phyloP scores from a whole-genome alignment of 768 basidiomycete species.

The Leccinum subtestaceum region DNA sequence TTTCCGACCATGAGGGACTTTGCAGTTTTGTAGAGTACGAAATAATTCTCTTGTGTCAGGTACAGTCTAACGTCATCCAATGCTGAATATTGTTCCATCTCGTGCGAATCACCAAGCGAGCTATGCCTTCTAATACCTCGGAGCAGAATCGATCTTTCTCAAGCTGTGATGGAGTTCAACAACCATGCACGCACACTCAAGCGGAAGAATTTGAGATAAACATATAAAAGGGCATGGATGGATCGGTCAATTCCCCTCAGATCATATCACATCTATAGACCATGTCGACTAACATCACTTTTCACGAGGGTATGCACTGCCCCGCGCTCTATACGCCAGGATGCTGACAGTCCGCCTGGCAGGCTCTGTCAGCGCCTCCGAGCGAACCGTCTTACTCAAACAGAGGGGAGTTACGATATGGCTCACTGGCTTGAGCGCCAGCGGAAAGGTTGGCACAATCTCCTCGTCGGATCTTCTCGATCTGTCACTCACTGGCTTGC shows the following conservation, averaged over 20 bases:
- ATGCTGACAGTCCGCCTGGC: conserved; percentile 3
- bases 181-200: background rate
- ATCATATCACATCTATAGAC: background rate
- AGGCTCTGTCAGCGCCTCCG: conserved; percentile 71
- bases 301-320: conserved; percentile 54
- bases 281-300: conserved; percentile 57
- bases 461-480: background rate
- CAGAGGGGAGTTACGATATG: conserved; percentile 93
- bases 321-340: background rate
- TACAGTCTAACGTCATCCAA: background rate
- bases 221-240: conserved; percentile 10
- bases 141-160: conserved; percentile 11
- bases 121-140: conserved; percentile 14
- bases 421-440: conserved; percentile 94
- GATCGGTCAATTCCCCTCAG: background rate
- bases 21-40: conserved; percentile 14
- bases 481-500: background rate
- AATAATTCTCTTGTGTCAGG: conserved; percentile 9
- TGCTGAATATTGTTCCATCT: background rate
- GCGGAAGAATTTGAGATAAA: background rate
- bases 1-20: conserved; percentile 19
- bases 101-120: background rate
- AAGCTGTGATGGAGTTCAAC: conserved; percentile 1
- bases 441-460: conserved; percentile 70
- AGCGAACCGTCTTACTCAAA: conserved; percentile 63